Base-by-base conservation (phyloP, 192 early-diverging fungal species). In the Linnemannia hyalina region DNA sequence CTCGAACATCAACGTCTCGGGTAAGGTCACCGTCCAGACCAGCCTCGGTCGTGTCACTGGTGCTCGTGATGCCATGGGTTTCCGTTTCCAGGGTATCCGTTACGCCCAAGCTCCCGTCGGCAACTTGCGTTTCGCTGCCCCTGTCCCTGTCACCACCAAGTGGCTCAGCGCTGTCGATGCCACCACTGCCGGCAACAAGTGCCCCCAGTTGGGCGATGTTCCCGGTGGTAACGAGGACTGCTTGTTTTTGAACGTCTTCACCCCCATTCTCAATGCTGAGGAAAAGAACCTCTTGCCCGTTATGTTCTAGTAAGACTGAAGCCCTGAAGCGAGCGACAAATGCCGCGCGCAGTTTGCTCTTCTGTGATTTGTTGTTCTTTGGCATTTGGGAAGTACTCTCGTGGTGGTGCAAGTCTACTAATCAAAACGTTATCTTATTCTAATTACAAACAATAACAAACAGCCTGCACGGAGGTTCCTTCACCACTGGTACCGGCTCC, bases 71-170 rank as follows among this genome's bases (percentile, higher is more conserved):
- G 38, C 32, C 23, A 57, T 77, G 47, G 81, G 81, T 44, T 88
- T 88, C 87, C 82, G 82, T 41, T 88, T 85, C 75, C 72, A 81
- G 72, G 87, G 87, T 72, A 83, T 88, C 29, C 87, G 82, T 20
- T 88, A 88, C 44, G 87, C 87, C 36, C 75, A 83, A 72, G 81
- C 87, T n/a, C 87, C 87, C 41, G 76, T 84, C 29, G 87, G 87
- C 32, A 15, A 44, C 44, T 70, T 88, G 35, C 81, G 87, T 40
- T 88, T 79, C 60, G 81, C 80, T 73, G 78, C 87, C 65, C 87
- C 87, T 55, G 69, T 73, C 11, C 82, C 87, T 52, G 36, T 84
- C 41, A 76, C 65, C 40, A 77, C 81, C 49, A 75, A 35, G 36
- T 81, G 79, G 82, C 29, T 41, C 47, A 88, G 55, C 52, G 22